phyloP scores from a whole-genome alignment of 176 grass and related monocot species.

The Rhynchospora tenuis region DNA sequence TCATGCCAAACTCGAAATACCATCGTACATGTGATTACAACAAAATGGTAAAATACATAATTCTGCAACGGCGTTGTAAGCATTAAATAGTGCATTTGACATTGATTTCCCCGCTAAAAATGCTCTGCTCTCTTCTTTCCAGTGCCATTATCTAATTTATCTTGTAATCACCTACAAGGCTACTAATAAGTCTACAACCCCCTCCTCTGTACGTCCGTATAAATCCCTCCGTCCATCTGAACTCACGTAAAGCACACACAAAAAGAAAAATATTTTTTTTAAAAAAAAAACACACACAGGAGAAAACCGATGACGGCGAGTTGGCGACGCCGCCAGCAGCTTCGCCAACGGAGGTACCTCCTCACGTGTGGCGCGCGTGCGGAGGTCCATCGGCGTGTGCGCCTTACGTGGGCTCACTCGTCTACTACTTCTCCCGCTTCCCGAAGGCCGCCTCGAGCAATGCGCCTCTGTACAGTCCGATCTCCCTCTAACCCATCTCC shows the following conservation, averaged over 20 bases:
- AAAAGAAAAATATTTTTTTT: neutral
- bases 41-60: neutral
- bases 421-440: slow-evolving; percentile 63
- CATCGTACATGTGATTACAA: neutral
- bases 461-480: slow-evolving; percentile 21
- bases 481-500: neutral
- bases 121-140: neutral
- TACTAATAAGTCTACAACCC: neutral
- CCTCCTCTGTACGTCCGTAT: neutral
- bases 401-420: slow-evolving; percentile 39
- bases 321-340: neutral
- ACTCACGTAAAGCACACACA: neutral
- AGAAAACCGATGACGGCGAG: neutral
- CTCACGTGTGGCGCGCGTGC: slow-evolving; percentile 51
- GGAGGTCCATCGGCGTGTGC: slow-evolving; percentile 37
- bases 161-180: neutral
- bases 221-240: neutral
- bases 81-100: neutral
- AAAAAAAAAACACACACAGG: neutral
- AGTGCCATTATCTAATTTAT: neutral
- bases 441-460: slow-evolving; percentile 63
- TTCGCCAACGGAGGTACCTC: neutral
- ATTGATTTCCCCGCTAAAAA: neutral
- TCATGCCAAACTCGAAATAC: neutral
- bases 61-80: neutral